These are phyloP conservation scores for Blastocystis sp. DNA, from an alignment of 352 stramenopile genomes.

Conservation along the genomic window DNA sequence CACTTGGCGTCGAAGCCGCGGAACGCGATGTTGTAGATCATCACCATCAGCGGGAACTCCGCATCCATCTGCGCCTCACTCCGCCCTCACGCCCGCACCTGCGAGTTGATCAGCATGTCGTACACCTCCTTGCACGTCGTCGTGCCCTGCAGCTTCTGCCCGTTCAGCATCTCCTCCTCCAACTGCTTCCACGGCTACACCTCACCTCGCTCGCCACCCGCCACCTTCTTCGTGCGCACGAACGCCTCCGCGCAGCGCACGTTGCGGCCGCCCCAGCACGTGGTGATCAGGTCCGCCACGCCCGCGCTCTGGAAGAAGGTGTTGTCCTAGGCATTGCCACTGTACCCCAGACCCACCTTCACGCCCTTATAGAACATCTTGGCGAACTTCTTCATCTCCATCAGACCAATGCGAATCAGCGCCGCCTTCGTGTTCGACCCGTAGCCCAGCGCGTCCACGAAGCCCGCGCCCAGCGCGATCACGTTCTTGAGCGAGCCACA, in stretches of 20 bases:
- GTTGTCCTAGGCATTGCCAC: slow-evolving; percentile 73
- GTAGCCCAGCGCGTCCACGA: slow-evolving; percentile 88
- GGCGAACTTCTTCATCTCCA: slow-evolving; percentile 89
- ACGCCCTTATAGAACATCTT: slow-evolving; percentile 88
- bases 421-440: slow-evolving; percentile 96
- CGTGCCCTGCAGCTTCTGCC: slow-evolving; percentile 94
- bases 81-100: slow-evolving; percentile 73
- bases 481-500: slow-evolving; percentile 95
- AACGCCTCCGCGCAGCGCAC: slow-evolving; percentile 90
- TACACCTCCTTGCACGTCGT: slow-evolving; percentile 88
- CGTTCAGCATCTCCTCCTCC: slow-evolving; percentile 88
- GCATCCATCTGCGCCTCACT: slow-evolving; percentile 65
- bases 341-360: slow-evolving; percentile 72
- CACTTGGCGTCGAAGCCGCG: slow-evolving; percentile 49
- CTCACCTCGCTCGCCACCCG: background rate
- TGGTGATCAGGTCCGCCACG: slow-evolving; percentile 94
- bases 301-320: slow-evolving; percentile 93
- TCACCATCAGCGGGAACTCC: slow-evolving; percentile 85
- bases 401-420: slow-evolving; percentile 87
- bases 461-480: slow-evolving; percentile 90
- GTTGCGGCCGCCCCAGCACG: slow-evolving; percentile 93
- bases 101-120: slow-evolving; percentile 81
- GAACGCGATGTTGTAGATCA: slow-evolving; percentile 89
- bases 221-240: slow-evolving; percentile 73
- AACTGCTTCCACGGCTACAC: slow-evolving; percentile 81